phyloP scores from a whole-genome alignment of 2,329 filamentous ascomycete genomes.

The Trichocomaceae sp. region DNA sequence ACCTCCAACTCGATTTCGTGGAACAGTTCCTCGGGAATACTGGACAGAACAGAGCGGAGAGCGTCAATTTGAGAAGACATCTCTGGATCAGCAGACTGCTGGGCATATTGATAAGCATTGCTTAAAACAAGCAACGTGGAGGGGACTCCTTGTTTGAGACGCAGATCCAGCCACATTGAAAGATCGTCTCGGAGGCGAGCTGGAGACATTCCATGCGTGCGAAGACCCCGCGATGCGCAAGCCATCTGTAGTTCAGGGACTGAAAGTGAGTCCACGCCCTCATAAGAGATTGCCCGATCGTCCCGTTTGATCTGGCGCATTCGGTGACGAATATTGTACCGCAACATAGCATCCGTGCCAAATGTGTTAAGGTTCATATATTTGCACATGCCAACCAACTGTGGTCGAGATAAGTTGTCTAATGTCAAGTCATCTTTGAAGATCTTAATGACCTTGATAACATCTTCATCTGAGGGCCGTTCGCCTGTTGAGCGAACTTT shows the following conservation, averaged over 20 bases:
- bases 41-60: slow-evolving; percentile 82
- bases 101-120: slow-evolving; percentile 95
- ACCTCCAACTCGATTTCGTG: slow-evolving; percentile 99
- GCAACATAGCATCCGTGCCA: slow-evolving; percentile 94
- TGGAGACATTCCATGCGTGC: slow-evolving; percentile 86
- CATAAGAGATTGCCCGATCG: slow-evolving; percentile 86
- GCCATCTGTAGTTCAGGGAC: slow-evolving; percentile 88
- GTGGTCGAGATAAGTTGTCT: slow-evolving; percentile 91
- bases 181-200: slow-evolving; percentile 82
- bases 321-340: slow-evolving; percentile 91
- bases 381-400: slow-evolving; percentile 93
- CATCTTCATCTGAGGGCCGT: slow-evolving; percentile 76
- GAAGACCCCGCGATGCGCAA: slow-evolving; percentile 83
- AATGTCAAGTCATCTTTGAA: slow-evolving; percentile 97
- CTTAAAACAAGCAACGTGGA: slow-evolving; percentile 91
- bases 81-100: slow-evolving; percentile 65
- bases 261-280: slow-evolving; percentile 89
- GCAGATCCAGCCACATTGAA: slow-evolving; percentile 87
- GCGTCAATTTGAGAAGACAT: slow-evolving; percentile 88
- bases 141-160: slow-evolving; percentile 89
- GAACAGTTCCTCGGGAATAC: slow-evolving; percentile 96
- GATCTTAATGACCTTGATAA: slow-evolving; percentile 98
- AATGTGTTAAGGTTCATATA: slow-evolving; percentile 98
- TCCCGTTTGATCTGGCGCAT: slow-evolving; percentile 99
- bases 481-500: slow-evolving; percentile 91